phyloP scores from a whole-genome alignment of 2,329 filamentous ascomycete species.

The Penicillium sp. region DNA sequence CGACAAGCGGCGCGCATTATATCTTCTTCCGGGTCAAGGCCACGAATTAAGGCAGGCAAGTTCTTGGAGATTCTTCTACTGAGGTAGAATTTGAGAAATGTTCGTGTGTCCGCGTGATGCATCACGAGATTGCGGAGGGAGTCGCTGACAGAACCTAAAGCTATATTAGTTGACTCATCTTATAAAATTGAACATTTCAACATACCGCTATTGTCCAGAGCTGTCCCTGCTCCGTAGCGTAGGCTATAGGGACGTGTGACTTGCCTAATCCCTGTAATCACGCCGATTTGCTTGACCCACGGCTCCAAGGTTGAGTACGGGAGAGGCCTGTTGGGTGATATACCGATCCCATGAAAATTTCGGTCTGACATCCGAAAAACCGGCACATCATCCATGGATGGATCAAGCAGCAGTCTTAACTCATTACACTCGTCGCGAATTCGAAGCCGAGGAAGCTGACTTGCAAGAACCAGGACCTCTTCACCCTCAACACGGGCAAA shows the following conservation, averaged over 20 bases:
- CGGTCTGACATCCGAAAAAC: slow-evolving; percentile 10
- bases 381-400: slow-evolving; percentile 8
- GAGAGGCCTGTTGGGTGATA: slow-evolving; percentile 6
- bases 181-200: not conserved
- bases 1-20: slow-evolving; percentile 24
- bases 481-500: slow-evolving; percentile 12
- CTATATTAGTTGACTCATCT: not conserved
- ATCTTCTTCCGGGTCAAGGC: slow-evolving; percentile 18
- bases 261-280: slow-evolving; percentile 7
- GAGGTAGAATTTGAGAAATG: slow-evolving; percentile 19
- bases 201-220: slow-evolving; percentile 8
- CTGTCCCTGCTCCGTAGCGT: slow-evolving; percentile 3
- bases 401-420: slow-evolving; percentile 8
- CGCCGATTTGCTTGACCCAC: slow-evolving; percentile 7
- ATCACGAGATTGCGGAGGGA: slow-evolving; percentile 15
- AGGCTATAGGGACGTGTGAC: slow-evolving; percentile 10
- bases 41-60: slow-evolving; percentile 20
- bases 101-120: slow-evolving; percentile 16
- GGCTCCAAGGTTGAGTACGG: slow-evolving; percentile 5
- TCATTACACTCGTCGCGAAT: slow-evolving; percentile 8
- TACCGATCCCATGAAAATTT: slow-evolving; percentile 5
- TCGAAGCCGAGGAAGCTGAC: slow-evolving; percentile 15
- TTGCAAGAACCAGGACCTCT: slow-evolving; percentile 11
- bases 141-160: slow-evolving; percentile 8
- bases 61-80: slow-evolving; percentile 15